Base-by-base conservation (phyloP, 1,284 basidiomycete species). In the Cryptococcus sp. region DNA sequence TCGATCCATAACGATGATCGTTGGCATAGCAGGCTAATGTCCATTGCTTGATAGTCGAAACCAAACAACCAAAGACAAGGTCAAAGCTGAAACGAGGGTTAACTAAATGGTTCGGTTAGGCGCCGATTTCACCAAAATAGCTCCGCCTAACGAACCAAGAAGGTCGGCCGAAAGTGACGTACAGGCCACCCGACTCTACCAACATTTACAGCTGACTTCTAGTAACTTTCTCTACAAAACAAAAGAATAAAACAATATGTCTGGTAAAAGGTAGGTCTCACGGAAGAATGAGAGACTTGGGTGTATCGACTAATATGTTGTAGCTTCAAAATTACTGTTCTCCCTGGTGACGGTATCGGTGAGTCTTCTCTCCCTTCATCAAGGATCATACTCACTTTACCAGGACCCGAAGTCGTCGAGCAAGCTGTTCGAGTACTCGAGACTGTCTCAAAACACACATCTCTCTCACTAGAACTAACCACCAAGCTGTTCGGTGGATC, bases 321-420 rank as follows among this genome's bases (percentile, higher is more conserved):
- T 30, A 77, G 76, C 33, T 94, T 87, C 79, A 88, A 87, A 64
- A 84, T 98, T 72, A 87, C 87, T 50, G 84, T 95, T 47, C 86
- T 99, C 42, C 87, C 89, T 46, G 96, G 96, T 58, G 96, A 99
- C 79, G 96, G 96, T 62, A 98, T 99, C 68, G 95, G 91, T 91
- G 70, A 53, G 81, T 73, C 34, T 60, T 53, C 45, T 58, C 47
- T 41, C 33, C 51, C 15, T 36, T 14, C n/a, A 31, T 14, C 46
- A 34, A 45, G 44, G 46, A 33, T 61, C 60, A 14, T 46, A 23
- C 23, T 23, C 23, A 23, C 23, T 23, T 23, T 23, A 23, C 43
- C 66, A 95, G 93, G 96, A 37, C 96, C 96, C 43, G 91, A 96
- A 71, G 93, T 99, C 37, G 83, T 93, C 38, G 83, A 79, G n/a